Percentiles rank a stretch among this genome's conserved stretches.
phyloP scores from a whole-genome alignment of 2,329 filamentous ascomycete species.

The Huntiella moniliformis region DNA sequence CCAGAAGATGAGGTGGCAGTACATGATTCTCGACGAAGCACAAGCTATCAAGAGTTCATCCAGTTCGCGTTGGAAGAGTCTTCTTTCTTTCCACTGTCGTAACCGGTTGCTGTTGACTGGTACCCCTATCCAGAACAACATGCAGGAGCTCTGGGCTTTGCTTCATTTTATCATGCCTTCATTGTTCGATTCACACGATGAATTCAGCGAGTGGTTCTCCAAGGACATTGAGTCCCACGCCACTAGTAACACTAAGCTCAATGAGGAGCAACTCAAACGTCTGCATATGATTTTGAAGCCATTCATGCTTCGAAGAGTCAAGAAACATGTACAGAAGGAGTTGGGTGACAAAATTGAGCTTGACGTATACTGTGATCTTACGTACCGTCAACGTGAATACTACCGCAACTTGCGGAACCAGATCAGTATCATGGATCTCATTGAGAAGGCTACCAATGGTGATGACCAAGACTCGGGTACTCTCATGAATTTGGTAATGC shows the following conservation, averaged over 20 bases:
- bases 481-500: slow-evolving; percentile 98
- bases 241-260: slow-evolving; percentile 97
- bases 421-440: slow-evolving; percentile 96
- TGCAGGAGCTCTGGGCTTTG: slow-evolving; percentile 96
- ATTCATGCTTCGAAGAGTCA: slow-evolving; percentile 98
- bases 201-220: slow-evolving; percentile 87
- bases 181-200: slow-evolving; percentile 82
- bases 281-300: slow-evolving; percentile 98
- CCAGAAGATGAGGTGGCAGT: slow-evolving; percentile 98
- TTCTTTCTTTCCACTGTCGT: slow-evolving; percentile 85
- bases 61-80: slow-evolving; percentile 90
- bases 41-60: slow-evolving; percentile 97
- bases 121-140: slow-evolving; percentile 98
- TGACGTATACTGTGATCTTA: slow-evolving; percentile 91
- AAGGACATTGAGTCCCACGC: slow-evolving; percentile 96
- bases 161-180: slow-evolving; percentile 99
- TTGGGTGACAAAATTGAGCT: slow-evolving; percentile 96
- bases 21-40: slow-evolving; percentile 98
- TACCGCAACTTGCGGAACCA: slow-evolving; percentile 87
- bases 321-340: slow-evolving; percentile 98
- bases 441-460: slow-evolving; percentile 87
- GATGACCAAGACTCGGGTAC: slow-evolving; percentile 91
- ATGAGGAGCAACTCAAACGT: slow-evolving; percentile 91
- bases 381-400: slow-evolving; percentile 85
- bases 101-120: slow-evolving; percentile 87